Percentiles rank a stretch among this genome's conserved stretches.
Conservation (phyloP, 192 early-diverging fungal species). For the Backusella parvicylindrica region DNA sequence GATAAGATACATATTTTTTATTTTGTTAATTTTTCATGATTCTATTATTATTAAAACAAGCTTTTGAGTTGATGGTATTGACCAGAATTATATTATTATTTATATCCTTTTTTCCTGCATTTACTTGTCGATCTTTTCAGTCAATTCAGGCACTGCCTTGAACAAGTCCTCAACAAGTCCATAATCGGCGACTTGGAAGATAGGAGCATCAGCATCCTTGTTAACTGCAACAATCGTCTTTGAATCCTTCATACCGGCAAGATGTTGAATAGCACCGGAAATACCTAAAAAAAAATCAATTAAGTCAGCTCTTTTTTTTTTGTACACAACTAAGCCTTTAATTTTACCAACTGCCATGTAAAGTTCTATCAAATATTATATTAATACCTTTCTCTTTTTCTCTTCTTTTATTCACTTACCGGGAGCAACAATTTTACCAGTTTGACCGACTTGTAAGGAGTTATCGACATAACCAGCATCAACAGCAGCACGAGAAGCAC, state of each 20-base stretch:
- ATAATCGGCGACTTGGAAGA: conserved; percentile 97
- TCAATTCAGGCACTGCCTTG: conserved; percentile 88
- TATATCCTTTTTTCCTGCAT: neutral
- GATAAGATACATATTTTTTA: neutral
- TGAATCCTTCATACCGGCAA: conserved; percentile 99
- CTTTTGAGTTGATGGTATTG: neutral
- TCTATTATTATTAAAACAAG: neutral
- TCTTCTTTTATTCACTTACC: conserved; percentile 38
- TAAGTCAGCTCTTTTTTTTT: neutral
- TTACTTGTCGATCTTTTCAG: conserved; percentile 58
- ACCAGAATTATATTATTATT: neutral
- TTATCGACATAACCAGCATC: conserved; percentile 97
- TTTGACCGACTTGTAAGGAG: conserved; percentile 97
- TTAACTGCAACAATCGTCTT: conserved; percentile 99
- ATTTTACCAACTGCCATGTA: conserved; percentile 86
- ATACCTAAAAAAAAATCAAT: conserved; percentile 44
- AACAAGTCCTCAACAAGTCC: conserved; percentile 96
- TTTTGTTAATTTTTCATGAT: neutral
- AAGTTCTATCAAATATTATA: conserved; percentile 47
- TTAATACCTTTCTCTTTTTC: neutral
- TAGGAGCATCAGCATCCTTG: conserved; percentile 97
- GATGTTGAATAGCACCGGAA: conserved; percentile 95
- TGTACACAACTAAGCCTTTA: neutral
- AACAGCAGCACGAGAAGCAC: conserved; percentile 95
- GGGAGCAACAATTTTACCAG: conserved; percentile 97